phyloP scores from a whole-genome alignment of 2,329 filamentous ascomycete species.

The Anthostomella pinea region DNA sequence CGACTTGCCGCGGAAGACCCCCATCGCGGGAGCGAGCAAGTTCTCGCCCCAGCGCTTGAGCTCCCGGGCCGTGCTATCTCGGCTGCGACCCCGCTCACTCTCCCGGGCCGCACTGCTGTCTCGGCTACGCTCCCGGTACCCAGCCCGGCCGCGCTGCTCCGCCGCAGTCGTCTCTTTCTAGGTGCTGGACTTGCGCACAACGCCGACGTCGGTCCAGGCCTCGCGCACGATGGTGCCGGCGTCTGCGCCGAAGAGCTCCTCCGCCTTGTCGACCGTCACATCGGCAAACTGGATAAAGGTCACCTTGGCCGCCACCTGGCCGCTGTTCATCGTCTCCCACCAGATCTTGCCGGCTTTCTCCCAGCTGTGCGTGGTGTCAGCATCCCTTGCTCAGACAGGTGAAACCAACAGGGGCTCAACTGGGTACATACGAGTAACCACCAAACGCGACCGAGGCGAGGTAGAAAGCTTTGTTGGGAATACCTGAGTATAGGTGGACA shows the following conservation, averaged over 20 bases:
- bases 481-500: slow-evolving; percentile 55
- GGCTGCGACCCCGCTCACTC: too few relatives aligned
- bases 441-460: slow-evolving; percentile 45
- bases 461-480: slow-evolving; percentile 57
- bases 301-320: slow-evolving; percentile 38
- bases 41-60: background rate
- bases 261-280: slow-evolving; percentile 44
- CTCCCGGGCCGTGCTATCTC: slow-evolving; percentile 1
- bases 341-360: slow-evolving; percentile 52
- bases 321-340: slow-evolving; percentile 48
- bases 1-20: background rate
- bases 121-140: background rate
- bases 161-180: slow-evolving; percentile 1
- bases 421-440: slow-evolving; percentile 40
- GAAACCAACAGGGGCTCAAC: background rate
- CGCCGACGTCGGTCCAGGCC: slow-evolving; percentile 49
- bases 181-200: slow-evolving; percentile 31
- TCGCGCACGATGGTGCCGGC: slow-evolving; percentile 43
- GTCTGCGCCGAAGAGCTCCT: slow-evolving; percentile 40
- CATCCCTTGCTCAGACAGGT: too few relatives aligned
- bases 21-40: slow-evolving; percentile 1
- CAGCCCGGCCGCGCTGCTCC: slow-evolving; percentile 1
- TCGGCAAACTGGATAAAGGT: slow-evolving; percentile 49
- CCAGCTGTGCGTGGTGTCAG: slow-evolving; percentile 39
- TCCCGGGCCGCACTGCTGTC: too few relatives aligned